Percentiles rank a stretch among this genome's conserved stretches.
Evolutionary conservation across 2,329 filamentous ascomycete species (phyloP).

Genomic region (Colletotrichum orbiculare): DNA sequence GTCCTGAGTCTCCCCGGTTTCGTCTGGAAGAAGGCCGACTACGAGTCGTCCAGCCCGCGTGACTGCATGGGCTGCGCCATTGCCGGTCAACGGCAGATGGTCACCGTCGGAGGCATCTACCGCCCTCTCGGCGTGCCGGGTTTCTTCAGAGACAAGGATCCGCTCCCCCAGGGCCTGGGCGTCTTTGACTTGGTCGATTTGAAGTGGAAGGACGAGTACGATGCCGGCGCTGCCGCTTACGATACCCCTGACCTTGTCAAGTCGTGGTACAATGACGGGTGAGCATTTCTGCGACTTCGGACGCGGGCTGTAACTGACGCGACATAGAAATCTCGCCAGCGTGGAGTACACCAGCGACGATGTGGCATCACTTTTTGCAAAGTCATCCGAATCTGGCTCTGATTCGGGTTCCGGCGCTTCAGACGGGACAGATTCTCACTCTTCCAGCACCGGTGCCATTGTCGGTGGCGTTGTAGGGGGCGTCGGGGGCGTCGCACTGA

Average conservation of each 20-base stretch:
- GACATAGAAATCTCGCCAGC: constrained; percentile 6
- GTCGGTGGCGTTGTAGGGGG: constrained; percentile 61
- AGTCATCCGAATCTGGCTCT: constrained; percentile 40
- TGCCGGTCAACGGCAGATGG: constrained; percentile 37
- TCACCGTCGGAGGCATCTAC: constrained; percentile 33
- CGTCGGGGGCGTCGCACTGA: constrained; percentile 52
- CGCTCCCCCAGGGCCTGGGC: constrained; percentile 33
- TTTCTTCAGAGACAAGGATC: constrained; percentile 27
- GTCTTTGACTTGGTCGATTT: constrained; percentile 36
- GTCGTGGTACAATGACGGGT: constrained; percentile 36
- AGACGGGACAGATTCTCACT: constrained; percentile 7
- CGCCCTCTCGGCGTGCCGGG: not conserved
- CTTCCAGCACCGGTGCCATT: constrained; percentile 54
- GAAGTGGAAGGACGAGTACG: constrained; percentile 33
- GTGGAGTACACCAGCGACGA: constrained; percentile 25
- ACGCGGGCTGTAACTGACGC: not conserved
- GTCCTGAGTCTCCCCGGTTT: constrained; percentile 38
- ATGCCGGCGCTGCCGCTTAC: constrained; percentile 29
- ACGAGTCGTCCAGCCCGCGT: constrained; percentile 23
- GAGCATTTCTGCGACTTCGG: not conserved
- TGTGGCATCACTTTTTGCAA: constrained; percentile 21
- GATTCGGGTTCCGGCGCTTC: constrained; percentile 40
- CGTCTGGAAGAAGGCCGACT: constrained; percentile 35
- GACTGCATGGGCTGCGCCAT: constrained; percentile 30
- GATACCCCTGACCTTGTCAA: constrained; percentile 26